Evolutionary conservation across 2,329 filamentous ascomycete species (phyloP), one percentile per base, ranked within the genome.

Genomic region (Dactylellina parvicollis): DNA sequence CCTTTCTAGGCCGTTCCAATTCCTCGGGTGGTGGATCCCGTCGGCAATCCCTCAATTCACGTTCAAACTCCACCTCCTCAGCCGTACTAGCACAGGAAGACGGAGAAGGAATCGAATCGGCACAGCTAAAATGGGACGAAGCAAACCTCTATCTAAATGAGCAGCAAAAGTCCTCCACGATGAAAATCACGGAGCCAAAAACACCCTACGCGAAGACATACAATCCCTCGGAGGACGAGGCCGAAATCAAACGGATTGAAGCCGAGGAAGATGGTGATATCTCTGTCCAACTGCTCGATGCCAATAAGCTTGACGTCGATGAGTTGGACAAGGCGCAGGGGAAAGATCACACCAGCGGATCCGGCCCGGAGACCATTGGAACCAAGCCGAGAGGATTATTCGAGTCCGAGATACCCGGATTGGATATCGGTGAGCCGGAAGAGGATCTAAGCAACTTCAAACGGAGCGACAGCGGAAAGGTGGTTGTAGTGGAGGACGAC

Each of bases 151-250:
- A 97, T 82, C 86, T 99, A 59, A 95, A 95, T 5, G 95, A 99
- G 83, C 94, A 98, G 82, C 92, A 98, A 82, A 93, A 91, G 82
- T 92, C 89, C 71, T 90, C 90, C 75, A 97, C 93, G 70, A 99
- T 99, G 95, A 99, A 98, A 85, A 99, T 99, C 76, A 91, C 92
- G 77, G 95, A 99, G 83, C 95, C 95, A 74, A 99, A 99, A 85
- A 99, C 95, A 5, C 95, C 95, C 3, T 99, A 94, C 80, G 95
- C 92, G 34, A 90, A 90, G 79, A 92, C 92, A 79, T 97, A 97
- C 81, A 91, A 98, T 79, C 92, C 93, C 3, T 81, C 88, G 42
- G 92, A 97, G 79, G 94, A 98, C 75, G 92, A 92, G 56, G 90
- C 89, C 32, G 92, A 95, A 79, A 80, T 87, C 22, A 76, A 79